Evolutionary conservation across 768 basidiomycete genomes (phyloP), one percentile per base, ranked within the genome.

Genomic region (Lentinula detonsa): DNA sequence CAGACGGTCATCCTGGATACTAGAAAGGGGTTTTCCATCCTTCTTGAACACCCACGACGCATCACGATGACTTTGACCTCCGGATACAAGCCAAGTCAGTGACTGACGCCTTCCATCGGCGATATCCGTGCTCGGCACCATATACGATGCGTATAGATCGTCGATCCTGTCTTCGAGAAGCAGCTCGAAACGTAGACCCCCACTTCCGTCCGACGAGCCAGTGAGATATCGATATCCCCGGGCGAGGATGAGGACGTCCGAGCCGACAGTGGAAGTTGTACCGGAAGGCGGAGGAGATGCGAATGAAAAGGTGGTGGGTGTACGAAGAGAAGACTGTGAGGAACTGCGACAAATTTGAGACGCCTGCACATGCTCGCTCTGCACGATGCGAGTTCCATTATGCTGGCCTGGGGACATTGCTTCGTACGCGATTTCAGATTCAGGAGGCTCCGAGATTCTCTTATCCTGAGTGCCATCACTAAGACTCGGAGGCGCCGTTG

Each of bases 11-110:
- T n/a, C n/a, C 28, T 28, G 28, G 1, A 18, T 48, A 23, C 9
- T 23, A 23, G 4, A n/a, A 48, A 23, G 46, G 21, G 46, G 9
- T 21, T 48, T 48, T 9, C 46, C 28, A 21, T n/a, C 52, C 33
- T 53, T 53, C 34, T 34, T 53, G 34, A 53, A 53, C 35, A 53
- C 52, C 52, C 52, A 53, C 34, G 52, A 53, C 8, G 52, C 52
- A 11, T 53, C 52, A 16, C 13, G 31, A 15, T 37, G 33, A 35
- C 52, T 53, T 21, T 53, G 33, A 15, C 52, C 52, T 53, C 52
- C 52, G 4, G 52, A 35, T 11, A 53, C 52, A 35, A 53, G 15
- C 52, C 52, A 53, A 16, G 31, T 53, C 16, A 34, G 13, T 2
- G 11, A 23, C 16, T n/a, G 46, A 23, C 46, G 16, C 46, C 46